Percentiles rank a stretch among this genome's conserved stretches.
Conservation (phyloP, 192 early-diverging fungal species). For the Gryganskiella cystojenkinii region DNA sequence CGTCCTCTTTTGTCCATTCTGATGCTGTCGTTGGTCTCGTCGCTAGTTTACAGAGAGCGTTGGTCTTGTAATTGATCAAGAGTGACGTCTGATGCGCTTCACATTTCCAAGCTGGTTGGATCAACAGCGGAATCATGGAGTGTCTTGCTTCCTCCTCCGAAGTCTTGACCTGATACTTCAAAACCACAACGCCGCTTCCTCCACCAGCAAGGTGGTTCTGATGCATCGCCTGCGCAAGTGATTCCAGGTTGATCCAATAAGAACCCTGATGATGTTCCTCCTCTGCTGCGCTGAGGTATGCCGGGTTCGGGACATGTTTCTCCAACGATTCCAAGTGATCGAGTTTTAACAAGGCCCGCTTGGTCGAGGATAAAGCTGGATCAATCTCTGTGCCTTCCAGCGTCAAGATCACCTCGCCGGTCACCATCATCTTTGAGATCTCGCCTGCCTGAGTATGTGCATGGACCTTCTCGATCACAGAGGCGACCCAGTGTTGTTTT, state of each 20-base stretch:
- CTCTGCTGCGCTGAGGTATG: constrained; percentile 29
- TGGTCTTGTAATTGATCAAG: constrained; percentile 60
- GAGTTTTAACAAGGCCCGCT: constrained; percentile 46
- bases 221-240: constrained; percentile 34
- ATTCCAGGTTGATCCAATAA: constrained; percentile 53
- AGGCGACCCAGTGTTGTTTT: constrained; percentile 28
- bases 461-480: constrained; percentile 60
- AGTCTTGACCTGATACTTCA: constrained; percentile 56
- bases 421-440: constrained; percentile 53
- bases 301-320: constrained; percentile 44
- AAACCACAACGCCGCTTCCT: constrained; percentile 28
- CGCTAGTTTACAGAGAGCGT: constrained; percentile 36
- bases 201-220: constrained; percentile 11
- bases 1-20: not conserved
- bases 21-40: not conserved
- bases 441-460: constrained; percentile 55
- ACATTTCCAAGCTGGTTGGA: constrained; percentile 63
- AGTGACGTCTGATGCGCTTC: constrained; percentile 59
- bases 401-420: constrained; percentile 60
- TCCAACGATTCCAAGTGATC: constrained; percentile 47
- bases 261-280: constrained; percentile 34
- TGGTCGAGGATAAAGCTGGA: constrained; percentile 3
- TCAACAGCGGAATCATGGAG: constrained; percentile 45
- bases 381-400: constrained; percentile 22
- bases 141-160: constrained; percentile 24